phyloP scores from a whole-genome alignment of 805 yeast genomes.

The Metschnikowia borealis region DNA sequence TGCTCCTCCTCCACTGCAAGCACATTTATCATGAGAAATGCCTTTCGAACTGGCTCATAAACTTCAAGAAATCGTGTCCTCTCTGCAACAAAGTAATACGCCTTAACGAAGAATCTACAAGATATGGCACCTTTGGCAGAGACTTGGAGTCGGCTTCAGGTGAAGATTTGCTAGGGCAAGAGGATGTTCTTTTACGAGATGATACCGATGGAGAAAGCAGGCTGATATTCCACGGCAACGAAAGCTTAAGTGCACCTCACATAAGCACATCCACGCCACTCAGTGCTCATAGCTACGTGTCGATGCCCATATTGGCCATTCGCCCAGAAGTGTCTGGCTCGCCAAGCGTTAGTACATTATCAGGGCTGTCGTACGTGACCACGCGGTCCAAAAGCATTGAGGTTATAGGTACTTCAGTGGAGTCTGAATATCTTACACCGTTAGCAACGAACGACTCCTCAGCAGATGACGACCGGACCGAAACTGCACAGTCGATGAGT shows the following conservation, averaged over 20 bases:
- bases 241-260: not conserved
- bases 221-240: not conserved
- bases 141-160: slow-evolving; percentile 10
- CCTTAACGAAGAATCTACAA: not conserved
- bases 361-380: not conserved
- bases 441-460: not conserved
- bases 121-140: slow-evolving; percentile 7
- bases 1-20: slow-evolving; percentile 53
- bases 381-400: not conserved
- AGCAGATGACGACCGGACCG: not conserved
- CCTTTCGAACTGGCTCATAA: slow-evolving; percentile 56
- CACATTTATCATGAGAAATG: slow-evolving; percentile 60
- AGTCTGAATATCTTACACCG: slow-evolving; percentile 6
- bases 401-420: not conserved
- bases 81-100: slow-evolving; percentile 42
- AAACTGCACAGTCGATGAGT: not conserved
- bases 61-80: slow-evolving; percentile 53
- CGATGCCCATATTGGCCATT: slow-evolving; percentile 2
- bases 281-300: not conserved
- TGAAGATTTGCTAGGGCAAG: not conserved
- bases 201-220: not conserved
- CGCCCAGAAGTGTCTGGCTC: not conserved
- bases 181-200: not conserved
- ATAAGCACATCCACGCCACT: not conserved
- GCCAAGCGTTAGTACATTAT: not conserved